These are phyloP conservation scores for Blastocystis sp. DNA, from an alignment of 352 stramenopile genomes.

Conservation along the genomic window DNA sequence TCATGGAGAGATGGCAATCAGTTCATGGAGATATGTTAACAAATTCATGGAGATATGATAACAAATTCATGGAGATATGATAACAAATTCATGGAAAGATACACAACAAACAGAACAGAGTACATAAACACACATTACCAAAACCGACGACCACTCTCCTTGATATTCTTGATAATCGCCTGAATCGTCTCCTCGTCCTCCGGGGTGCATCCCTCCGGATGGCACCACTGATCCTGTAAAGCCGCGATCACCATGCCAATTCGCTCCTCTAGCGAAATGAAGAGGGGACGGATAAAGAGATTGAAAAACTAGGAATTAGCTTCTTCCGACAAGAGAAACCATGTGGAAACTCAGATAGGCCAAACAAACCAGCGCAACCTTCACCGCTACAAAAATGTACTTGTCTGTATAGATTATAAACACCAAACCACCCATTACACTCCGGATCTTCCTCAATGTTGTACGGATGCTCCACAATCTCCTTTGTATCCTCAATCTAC, in stretches of 20 bases:
- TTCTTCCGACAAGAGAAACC: not conserved
- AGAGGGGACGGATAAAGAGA: not conserved
- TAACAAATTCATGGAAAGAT: too few species aligned
- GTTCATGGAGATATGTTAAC: too few species aligned
- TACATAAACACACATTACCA: conserved; percentile 24
- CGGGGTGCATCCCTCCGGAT: not conserved
- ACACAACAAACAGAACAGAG: conserved; percentile 31
- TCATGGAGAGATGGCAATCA: too few species aligned
- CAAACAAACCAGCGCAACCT: not conserved
- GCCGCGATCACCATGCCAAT: not conserved
- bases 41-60: too few species aligned
- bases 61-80: too few species aligned
- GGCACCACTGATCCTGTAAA: conserved; percentile 24
- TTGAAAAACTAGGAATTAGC: not conserved
- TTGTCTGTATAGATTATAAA: not conserved
- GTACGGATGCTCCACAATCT: not conserved
- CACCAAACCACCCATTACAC: not conserved
- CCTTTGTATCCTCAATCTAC: not conserved
- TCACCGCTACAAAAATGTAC: not conserved
- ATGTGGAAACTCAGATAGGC: conserved; percentile 8
- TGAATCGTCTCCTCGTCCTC: conserved; percentile 31
- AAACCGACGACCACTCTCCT: conserved; percentile 45
- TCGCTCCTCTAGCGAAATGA: conserved; percentile 19
- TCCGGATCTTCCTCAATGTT: conserved; percentile 7
- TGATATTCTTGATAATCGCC: conserved; percentile 32